These are phyloP conservation scores for Podospora australis DNA, from an alignment of 495 filamentous ascomycete species.

Conservation along the genomic window DNA sequence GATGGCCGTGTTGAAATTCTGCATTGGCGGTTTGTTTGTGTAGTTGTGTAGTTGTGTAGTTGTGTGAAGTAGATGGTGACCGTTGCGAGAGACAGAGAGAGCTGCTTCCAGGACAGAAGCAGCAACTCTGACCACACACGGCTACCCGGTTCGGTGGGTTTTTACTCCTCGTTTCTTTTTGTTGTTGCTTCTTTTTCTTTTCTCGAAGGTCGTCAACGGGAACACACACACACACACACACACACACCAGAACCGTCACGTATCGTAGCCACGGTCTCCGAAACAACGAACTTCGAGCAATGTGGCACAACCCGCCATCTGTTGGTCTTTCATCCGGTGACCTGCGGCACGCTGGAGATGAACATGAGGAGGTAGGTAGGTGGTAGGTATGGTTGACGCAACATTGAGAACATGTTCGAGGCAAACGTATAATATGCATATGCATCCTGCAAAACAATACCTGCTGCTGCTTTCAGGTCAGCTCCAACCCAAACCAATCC, in stretches of 20 bases:
- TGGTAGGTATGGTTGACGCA: constrained; percentile 4
- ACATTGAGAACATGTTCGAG: constrained; percentile 5
- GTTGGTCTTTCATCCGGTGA: background rate
- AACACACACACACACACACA: too few relatives aligned
- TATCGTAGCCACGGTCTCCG: constrained; percentile 1
- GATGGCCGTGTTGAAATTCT: background rate
- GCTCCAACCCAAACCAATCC: background rate
- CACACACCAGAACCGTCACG: background rate
- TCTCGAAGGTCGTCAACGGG: background rate
- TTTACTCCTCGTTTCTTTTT: too few relatives aligned
- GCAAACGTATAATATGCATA: background rate
- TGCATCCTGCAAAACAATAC: background rate
- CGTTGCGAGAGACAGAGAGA: too few relatives aligned
- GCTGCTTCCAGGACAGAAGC: too few relatives aligned
- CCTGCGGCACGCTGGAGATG: background rate
- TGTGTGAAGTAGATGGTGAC: too few relatives aligned
- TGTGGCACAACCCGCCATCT: constrained; percentile 1
- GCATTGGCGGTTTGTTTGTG: background rate
- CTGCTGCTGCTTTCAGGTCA: background rate
- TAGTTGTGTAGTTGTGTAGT: background rate
- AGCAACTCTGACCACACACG: too few relatives aligned
- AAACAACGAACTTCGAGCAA: constrained; percentile 1
- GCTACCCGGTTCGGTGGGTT: too few relatives aligned
- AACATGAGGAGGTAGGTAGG: background rate
- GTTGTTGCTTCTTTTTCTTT: too few relatives aligned